Evolutionary conservation across 2,329 filamentous ascomycete species (phyloP).

Genomic region (Biscogniauxia sp.): DNA sequence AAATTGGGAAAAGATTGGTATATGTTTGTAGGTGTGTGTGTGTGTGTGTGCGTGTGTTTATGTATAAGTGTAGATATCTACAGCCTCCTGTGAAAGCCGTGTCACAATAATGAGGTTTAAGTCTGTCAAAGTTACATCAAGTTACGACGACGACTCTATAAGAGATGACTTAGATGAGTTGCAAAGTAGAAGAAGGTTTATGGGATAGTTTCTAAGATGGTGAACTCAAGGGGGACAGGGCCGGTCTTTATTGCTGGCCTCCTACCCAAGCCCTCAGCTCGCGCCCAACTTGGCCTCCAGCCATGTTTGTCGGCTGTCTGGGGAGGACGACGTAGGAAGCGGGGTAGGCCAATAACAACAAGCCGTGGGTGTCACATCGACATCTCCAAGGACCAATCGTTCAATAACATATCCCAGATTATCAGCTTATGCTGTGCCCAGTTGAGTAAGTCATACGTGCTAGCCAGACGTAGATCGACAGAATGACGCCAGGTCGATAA

Average conservation of each 20-base stretch:
- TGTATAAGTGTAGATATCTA: too few relatives aligned
- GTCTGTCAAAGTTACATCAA: not conserved
- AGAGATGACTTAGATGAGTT: not conserved
- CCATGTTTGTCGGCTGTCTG: constrained; percentile 10
- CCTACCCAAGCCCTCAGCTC: constrained; percentile 1
- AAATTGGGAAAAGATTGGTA: too few relatives aligned
- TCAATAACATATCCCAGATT: constrained; percentile 18
- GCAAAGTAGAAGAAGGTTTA: not conserved
- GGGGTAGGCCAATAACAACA: constrained; percentile 30
- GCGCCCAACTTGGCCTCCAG: constrained; percentile 2
- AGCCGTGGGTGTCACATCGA: constrained; percentile 21
- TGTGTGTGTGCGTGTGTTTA: too few relatives aligned
- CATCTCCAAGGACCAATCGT: constrained; percentile 26
- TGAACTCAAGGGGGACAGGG: not conserved
- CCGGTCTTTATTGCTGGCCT: not conserved
- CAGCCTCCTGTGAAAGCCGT: not conserved
- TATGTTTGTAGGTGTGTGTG: too few relatives aligned
- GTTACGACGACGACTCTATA: not conserved
- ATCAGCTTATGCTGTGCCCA: constrained; percentile 21
- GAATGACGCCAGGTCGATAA: constrained; percentile 6
- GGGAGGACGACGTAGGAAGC: constrained; percentile 25
- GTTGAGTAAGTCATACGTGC: constrained; percentile 10
- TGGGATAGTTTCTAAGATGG: not conserved
- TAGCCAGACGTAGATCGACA: constrained; percentile 6
- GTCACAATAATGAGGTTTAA: not conserved